Base-by-base conservation (phyloP, 192 early-diverging fungal species). In the Jimgerdemannia lactiflua region DNA sequence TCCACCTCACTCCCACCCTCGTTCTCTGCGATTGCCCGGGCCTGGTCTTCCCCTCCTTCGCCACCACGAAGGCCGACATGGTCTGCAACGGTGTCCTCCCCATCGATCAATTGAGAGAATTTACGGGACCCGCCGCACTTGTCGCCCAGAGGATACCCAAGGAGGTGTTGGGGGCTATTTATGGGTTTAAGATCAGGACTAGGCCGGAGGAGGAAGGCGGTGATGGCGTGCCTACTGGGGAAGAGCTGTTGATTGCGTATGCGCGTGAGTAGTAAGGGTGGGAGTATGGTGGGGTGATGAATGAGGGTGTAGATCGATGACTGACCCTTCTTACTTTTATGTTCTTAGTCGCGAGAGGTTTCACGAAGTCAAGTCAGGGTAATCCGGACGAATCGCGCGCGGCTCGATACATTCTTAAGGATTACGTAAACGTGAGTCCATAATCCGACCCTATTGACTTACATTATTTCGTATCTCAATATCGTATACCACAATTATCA, bases 1-100 rank as follows among this genome's bases (percentile, higher is more conserved):
- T 99, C 74, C 93, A 96, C 67, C 87, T 99, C 77, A 94, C 94
- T 3, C 88, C 91, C 70, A 79, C 84, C 42, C 82, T 97, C 54
- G 84, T 98, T 19, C 92, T 99, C 63, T 99, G 98, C 82, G 98
- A 99, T 85, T 99, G 98, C 86, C 98, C 98, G 66, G 98, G 98
- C 78, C 87, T 99, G 29, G 98, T 99, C 17, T 99, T 99, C 89
- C 98, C 98, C 17, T 93, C 95, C 4, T 99, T 99, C 83, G 96
- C 97, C 10, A 99, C 97, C 3, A 99, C 97, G 14, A 93, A 96
- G 81, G 98, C 96, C 39, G 98, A 99, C 77, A 96, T 98, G 93
- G 96, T 99, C 54, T 94, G 95, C 80, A 99, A 99, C 79, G 98
- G 98, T 84, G 93, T 99, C 29, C 86, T 99, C 76, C 98, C 98